Percentiles rank a stretch among this genome's conserved stretches.
Evolutionary conservation across 345 rosid genomes (phyloP).

Genomic region (Pseudoturritis turrita): DNA sequence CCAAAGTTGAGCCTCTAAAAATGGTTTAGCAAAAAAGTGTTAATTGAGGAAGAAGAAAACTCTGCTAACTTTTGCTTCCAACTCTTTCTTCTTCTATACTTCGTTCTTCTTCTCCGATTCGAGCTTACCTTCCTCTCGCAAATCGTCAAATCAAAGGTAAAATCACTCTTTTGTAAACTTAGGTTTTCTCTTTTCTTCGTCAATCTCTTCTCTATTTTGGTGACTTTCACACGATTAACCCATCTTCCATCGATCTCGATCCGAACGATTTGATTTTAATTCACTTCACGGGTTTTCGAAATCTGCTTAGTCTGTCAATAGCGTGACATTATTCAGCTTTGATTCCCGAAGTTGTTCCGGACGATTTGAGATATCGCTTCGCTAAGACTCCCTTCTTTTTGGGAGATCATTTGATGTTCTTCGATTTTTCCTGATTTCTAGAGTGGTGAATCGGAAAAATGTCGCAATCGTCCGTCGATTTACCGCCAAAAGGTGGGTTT

Average conservation of each 20-base stretch:
- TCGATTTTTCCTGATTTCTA: not conserved
- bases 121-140: slow-evolving; percentile 8
- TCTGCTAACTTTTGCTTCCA: not conserved
- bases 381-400: not conserved
- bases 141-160: slow-evolving; percentile 7
- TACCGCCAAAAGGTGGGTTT: slow-evolving; percentile 70
- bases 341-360: not conserved
- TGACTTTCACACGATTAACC: not conserved
- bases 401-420: not conserved
- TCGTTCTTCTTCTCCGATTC: slow-evolving; percentile 13
- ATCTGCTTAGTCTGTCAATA: not conserved
- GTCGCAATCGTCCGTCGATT: slow-evolving; percentile 46
- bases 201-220: not conserved
- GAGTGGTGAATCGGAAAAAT: slow-evolving; percentile 32
- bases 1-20: no score
- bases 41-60: slow-evolving; percentile 29
- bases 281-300: not conserved
- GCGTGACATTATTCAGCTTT: not conserved
- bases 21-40: not conserved
- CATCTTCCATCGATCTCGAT: not conserved
- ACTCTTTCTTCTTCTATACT: not conserved
- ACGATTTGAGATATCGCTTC: not conserved
- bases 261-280: not conserved
- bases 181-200: not conserved
- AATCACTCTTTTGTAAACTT: not conserved